Evolutionary conservation across 257 asterid genomes (phyloP).

Genomic region (Petunia axillaris): DNA sequence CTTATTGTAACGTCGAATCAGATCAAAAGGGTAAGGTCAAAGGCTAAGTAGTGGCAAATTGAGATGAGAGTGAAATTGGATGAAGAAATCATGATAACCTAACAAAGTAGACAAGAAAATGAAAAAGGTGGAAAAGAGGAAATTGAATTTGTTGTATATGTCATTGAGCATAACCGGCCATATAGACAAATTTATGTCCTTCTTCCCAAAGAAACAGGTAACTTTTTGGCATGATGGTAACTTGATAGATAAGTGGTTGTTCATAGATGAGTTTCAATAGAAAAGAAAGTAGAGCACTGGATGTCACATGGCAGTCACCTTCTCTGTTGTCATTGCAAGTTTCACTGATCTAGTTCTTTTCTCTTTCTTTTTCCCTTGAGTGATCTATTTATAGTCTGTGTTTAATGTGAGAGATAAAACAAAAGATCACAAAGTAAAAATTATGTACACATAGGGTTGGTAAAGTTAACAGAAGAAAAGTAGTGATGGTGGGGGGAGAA

Average conservation of each 20-base stretch:
- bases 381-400: conserved; percentile 19
- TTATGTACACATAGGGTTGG: neutral
- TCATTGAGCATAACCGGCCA: conserved; percentile 22
- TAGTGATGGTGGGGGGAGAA: neutral
- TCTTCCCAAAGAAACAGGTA: conserved; percentile 14
- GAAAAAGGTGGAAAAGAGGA: conserved; percentile 1
- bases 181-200: conserved; percentile 28
- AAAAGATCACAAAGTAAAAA: neutral
- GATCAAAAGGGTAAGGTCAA: conserved; percentile 23
- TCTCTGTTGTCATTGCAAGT: conserved; percentile 37
- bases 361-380: neutral
- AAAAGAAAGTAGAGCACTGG: conserved; percentile 31
- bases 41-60: conserved; percentile 20
- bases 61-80: neutral
- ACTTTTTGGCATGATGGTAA: conserved; percentile 21
- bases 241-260: conserved; percentile 27
- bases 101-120: conserved; percentile 18
- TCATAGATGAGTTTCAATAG: conserved; percentile 23
- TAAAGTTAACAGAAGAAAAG: neutral
- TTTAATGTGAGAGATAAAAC: conserved; percentile 21
- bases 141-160: conserved; percentile 12
- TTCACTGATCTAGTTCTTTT: conserved; percentile 21
- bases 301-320: conserved; percentile 43
- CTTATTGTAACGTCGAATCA: conserved; percentile 28
- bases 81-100: conserved; percentile 2